Conservation (phyloP, 176 grass and related monocot species). For the Aegilops tauschii region DNA sequence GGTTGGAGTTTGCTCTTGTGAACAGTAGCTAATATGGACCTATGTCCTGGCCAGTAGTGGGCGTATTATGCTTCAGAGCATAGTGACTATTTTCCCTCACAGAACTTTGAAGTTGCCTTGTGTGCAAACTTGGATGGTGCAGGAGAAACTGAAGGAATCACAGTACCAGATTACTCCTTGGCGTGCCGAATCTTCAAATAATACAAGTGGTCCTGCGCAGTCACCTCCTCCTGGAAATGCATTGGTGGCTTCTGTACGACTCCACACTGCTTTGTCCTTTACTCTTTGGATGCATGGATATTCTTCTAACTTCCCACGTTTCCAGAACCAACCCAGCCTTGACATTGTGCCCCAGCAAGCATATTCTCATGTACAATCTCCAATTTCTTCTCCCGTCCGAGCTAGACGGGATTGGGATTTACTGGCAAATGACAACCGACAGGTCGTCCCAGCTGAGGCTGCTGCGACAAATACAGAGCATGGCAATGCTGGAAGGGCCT, state of each 20-base stretch:
- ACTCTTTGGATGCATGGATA: constrained; percentile 1
- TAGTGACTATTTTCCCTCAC: constrained; percentile 2
- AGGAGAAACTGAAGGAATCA: constrained; percentile 98
- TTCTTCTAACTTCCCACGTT: constrained; percentile 33
- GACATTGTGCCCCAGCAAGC: constrained; percentile 83
- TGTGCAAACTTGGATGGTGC: constrained; percentile 39
- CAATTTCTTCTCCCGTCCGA: constrained; percentile 71
- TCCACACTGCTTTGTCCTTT: constrained; percentile 9
- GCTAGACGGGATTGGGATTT: constrained; percentile 66
- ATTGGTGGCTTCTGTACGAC: constrained; percentile 44
- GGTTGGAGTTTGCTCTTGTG: neutral
- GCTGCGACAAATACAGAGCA: constrained; percentile 45
- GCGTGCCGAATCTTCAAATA: constrained; percentile 72
- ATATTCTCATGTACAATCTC: constrained; percentile 68
- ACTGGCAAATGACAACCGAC: constrained; percentile 52
- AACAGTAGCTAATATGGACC: neutral
- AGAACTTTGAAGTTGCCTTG: constrained; percentile 22
- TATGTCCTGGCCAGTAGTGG: constrained; percentile 5
- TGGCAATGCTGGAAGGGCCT: constrained; percentile 41
- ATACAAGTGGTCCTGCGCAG: constrained; percentile 55
- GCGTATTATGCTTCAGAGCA: constrained; percentile 23
- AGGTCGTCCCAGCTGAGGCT: constrained; percentile 37
- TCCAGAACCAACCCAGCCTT: constrained; percentile 67
- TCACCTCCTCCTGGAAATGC: constrained; percentile 59
- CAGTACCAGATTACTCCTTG: constrained; percentile 93